These are phyloP conservation scores for Phaffia rhodozyma DNA, from an alignment of 1,284 basidiomycete genomes.

Conservation along the genomic window DNA sequence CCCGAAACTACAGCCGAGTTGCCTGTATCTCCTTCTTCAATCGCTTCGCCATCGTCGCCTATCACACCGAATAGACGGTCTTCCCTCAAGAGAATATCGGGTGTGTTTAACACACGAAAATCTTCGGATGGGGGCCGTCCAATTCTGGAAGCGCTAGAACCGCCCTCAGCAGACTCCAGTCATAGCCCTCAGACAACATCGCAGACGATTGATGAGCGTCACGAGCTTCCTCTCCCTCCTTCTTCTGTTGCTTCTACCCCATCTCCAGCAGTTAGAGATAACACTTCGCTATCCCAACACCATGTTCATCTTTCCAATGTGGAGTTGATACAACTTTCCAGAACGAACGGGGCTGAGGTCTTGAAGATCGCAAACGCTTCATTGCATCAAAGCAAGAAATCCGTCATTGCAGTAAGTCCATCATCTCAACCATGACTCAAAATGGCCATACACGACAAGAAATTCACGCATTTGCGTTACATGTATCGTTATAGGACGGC, in stretches of 20 bases:
- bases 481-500: slow-evolving; percentile 44
- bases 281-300: too few species aligned
- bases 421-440: not conserved
- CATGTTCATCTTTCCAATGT: not conserved
- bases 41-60: slow-evolving; percentile 18
- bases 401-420: slow-evolving; percentile 47
- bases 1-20: slow-evolving; percentile 3
- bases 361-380: slow-evolving; percentile 54
- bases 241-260: not conserved
- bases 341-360: slow-evolving; percentile 59
- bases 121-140: not conserved
- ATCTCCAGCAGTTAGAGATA: slow-evolving; percentile 1
- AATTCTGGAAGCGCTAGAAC: not conserved
- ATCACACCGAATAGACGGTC: slow-evolving; percentile 9
- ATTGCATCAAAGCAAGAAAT: slow-evolving; percentile 59
- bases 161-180: too few species aligned
- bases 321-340: slow-evolving; percentile 57
- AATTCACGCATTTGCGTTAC: not conserved
- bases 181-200: too few species aligned
- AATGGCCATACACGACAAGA: too few species aligned
- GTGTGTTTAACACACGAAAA: not conserved
- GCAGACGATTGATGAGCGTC: too few species aligned
- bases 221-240: not conserved
- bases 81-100: not conserved
- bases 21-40: slow-evolving; percentile 22